Percentiles rank a stretch among this genome's conserved stretches.
Conservation (phyloP, 2,329 filamentous ascomycete genomes). For the Huntiella bhutanensis region DNA sequence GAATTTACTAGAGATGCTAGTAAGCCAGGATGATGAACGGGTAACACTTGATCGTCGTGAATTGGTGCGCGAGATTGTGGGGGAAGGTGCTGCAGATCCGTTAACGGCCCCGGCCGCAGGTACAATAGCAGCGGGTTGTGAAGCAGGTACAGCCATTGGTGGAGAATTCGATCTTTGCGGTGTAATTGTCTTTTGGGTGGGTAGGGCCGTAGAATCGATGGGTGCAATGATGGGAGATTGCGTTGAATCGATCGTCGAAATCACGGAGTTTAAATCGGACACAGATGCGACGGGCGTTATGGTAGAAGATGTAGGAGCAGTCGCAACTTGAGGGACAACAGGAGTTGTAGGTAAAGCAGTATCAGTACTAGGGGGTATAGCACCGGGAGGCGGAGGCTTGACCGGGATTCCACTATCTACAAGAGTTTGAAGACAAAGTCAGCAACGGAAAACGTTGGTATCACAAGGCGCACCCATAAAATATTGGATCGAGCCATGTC, state of each 20-base stretch:
- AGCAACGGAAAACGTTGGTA: not conserved
- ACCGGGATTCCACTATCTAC: not conserved
- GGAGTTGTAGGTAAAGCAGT: not conserved
- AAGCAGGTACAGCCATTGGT: slow-evolving; percentile 1
- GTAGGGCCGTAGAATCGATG: too few relatives aligned
- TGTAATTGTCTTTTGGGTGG: too few relatives aligned
- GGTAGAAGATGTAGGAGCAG: not conserved
- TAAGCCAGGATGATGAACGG: slow-evolving; percentile 74
- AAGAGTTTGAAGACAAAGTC: not conserved
- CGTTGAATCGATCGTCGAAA: not conserved
- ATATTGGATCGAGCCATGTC: too few relatives aligned
- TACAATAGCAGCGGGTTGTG: not conserved
- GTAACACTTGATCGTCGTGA: slow-evolving; percentile 9
- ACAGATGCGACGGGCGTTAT: not conserved
- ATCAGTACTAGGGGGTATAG: not conserved
- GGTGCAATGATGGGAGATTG: not conserved
- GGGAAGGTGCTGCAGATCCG: slow-evolving; percentile 13
- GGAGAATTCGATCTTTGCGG: not conserved
- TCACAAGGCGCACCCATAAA: too few relatives aligned
- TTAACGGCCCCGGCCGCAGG: slow-evolving; percentile 11
- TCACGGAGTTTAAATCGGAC: not conserved
- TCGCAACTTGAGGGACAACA: not conserved
- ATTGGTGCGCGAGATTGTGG: slow-evolving; percentile 13
- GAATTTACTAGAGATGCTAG: slow-evolving; percentile 83
- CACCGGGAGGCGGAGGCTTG: not conserved